These are phyloP conservation scores for Thraustochytrium sp. DNA, from an alignment of 352 stramenopile genomes.

Conservation along the genomic window DNA sequence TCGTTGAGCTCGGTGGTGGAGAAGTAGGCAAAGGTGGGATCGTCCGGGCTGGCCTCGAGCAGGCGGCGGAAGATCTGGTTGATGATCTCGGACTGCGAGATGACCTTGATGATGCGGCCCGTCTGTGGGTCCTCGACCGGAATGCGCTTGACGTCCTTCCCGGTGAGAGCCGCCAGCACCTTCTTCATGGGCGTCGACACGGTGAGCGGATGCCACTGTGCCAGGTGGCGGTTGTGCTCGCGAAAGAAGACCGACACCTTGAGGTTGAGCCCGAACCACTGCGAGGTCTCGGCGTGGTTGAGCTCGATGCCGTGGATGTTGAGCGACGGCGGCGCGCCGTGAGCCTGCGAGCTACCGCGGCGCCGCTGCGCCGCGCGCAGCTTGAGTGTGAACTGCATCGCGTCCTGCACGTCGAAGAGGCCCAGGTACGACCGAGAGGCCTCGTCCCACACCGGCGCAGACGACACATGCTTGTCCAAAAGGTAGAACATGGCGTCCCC, in stretches of 20 bases:
- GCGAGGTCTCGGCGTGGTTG: neutral
- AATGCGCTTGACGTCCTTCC: constrained; percentile 15
- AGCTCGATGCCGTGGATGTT: neutral
- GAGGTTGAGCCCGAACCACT: constrained; percentile 39
- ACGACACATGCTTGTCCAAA: neutral
- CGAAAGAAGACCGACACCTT: constrained; percentile 24
- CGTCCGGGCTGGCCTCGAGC: neutral
- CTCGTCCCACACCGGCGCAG: constrained; percentile 4
- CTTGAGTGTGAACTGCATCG: constrained; percentile 31
- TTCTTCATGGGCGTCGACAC: constrained; percentile 4
- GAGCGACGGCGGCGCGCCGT: neutral
- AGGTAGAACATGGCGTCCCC: constrained; percentile 37
- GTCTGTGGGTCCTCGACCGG: neutral
- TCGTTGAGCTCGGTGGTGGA: constrained; percentile 37
- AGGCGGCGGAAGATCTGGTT: constrained; percentile 20
- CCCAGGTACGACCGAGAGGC: neutral
- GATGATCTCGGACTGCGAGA: constrained; percentile 34
- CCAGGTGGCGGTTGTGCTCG: constrained; percentile 12
- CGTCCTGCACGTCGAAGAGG: constrained; percentile 26
- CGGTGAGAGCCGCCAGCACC: neutral
- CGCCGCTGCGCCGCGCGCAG: neutral
- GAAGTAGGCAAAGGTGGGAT: neutral
- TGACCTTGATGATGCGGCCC: constrained; percentile 25
- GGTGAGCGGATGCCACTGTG: neutral
- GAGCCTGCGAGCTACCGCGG: neutral